A percentile compares a stretch with the other conserved stretches of the same genome.
Evolutionary conservation across 306 rosid species (phyloP).

Genomic region (Ziziphus jujuba): DNA sequence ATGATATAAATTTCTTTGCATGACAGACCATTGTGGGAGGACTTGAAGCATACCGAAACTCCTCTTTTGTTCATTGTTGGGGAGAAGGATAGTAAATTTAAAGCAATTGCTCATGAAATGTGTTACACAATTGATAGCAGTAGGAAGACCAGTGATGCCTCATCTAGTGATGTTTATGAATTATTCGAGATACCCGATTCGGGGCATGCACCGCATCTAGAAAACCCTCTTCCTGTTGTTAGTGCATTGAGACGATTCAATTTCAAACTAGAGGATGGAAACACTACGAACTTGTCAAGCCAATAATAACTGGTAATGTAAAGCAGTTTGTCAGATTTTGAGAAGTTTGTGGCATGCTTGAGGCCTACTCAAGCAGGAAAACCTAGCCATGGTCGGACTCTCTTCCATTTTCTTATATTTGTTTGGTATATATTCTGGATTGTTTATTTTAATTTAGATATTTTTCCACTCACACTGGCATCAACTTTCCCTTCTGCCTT

Average conservation of each 20-base stretch:
- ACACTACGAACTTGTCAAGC: too few species aligned
- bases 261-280: background rate
- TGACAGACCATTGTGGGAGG: conserved; percentile 83
- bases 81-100: conserved; percentile 75
- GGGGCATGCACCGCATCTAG: conserved; percentile 91
- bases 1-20: conserved; percentile 1
- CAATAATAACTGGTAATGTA: too few species aligned
- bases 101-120: conserved; percentile 62
- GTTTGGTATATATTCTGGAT: too few species aligned
- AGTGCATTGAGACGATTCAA: conserved; percentile 52
- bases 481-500: too few species aligned
- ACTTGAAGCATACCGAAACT: conserved; percentile 55
- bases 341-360: too few species aligned
- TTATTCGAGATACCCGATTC: conserved; percentile 65
- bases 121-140: conserved; percentile 32
- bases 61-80: conserved; percentile 80
- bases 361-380: too few species aligned
- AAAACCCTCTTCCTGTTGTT: conserved; percentile 77
- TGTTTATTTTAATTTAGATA: too few species aligned
- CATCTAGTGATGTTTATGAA: conserved; percentile 36
- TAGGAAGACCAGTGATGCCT: conserved; percentile 24
- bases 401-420: too few species aligned
- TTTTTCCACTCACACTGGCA: too few species aligned
- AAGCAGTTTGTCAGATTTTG: too few species aligned
- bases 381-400: too few species aligned